Base-by-base conservation (phyloP, 2,329 filamentous ascomycete species). In the Claviceps sorghi region DNA sequence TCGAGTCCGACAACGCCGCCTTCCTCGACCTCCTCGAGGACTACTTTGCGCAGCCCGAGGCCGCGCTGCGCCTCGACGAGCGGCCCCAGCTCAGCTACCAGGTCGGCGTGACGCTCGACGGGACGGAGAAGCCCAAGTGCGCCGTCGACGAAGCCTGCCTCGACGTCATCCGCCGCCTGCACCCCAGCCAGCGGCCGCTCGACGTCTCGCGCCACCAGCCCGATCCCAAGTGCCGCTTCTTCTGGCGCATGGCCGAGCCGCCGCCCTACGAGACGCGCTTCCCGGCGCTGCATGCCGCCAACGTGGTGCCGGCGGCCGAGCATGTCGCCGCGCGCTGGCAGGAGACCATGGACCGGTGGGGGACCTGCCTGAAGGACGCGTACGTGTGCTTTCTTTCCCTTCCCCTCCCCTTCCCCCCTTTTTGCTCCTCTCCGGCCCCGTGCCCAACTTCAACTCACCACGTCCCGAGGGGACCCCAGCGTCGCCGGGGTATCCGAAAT, bases 21-120 rank as follows among this genome's bases (percentile, higher is more conserved):
- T 82, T 82, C 58, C 73, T 82, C 53, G 77, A 82, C 63, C 69
- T 82, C 40, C 72, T 81, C n/a, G 78, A 82, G 65, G 77, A 80
- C 67, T 82, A 82, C 69, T 82, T 82, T 60, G 77, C 76, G 36
- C 78, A 81, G 64, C 73, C 77, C 17, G 66, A 67, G 19, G 69
- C 62, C 9, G 63, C 60, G 2, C 69, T 81, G 38, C 64, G 63
- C 48, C 61, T 61, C 38, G 78, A 82, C 57, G 76, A 80, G 67
- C 72, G 77, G 2, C 78, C 78, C 6, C 75, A 76, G 60, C 67
- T 81, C 29, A 72, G 73, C 60, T 81, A 79, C 67, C 78, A 82
- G 66, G 71, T 82, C 49, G 78, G 78, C 56, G 78, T 80, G 43
- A 82, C 78, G 34, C 73, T 82, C 52, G 78, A 80, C 58, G 78